Percentiles rank a stretch among this genome's conserved stretches.
Conservation (phyloP, 2,329 filamentous ascomycete species). For the Aspergillus texensis region DNA sequence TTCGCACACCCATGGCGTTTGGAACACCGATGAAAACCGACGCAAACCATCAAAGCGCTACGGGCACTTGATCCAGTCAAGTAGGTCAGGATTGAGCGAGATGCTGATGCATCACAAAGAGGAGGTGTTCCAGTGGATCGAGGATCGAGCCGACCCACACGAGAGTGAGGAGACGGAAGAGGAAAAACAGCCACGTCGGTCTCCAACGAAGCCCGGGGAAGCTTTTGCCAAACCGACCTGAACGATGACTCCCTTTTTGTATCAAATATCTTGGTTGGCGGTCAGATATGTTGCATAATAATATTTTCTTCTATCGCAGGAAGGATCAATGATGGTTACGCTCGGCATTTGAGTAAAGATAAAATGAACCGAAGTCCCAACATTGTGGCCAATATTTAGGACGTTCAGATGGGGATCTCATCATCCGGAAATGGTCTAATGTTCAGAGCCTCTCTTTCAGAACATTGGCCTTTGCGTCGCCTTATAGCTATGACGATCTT, state of each 20-base stretch:
- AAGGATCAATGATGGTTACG: neutral
- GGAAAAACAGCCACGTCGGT: conserved; percentile 22
- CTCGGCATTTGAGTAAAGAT: neutral
- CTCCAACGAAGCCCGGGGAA: conserved; percentile 15
- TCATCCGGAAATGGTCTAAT: too few relatives aligned
- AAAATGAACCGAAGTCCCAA: neutral
- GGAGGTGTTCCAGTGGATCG: conserved; percentile 52
- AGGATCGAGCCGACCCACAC: conserved; percentile 35
- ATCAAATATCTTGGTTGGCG: conserved; percentile 6
- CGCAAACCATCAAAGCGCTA: conserved; percentile 61
- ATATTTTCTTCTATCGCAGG: neutral
- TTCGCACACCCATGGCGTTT: conserved; percentile 73
- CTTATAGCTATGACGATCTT: too few relatives aligned
- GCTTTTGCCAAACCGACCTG: conserved; percentile 6
- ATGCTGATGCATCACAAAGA: conserved; percentile 59
- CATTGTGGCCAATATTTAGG: neutral
- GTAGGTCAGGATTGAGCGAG: conserved; percentile 52
- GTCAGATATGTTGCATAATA: neutral
- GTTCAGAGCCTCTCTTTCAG: too few relatives aligned
- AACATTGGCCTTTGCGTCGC: too few relatives aligned
- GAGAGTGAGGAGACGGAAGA: conserved; percentile 32
- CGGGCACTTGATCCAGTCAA: conserved; percentile 54
- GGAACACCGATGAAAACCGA: conserved; percentile 64
- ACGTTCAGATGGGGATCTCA: neutral
- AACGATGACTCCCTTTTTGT: neutral